phyloP scores from a whole-genome alignment of 2,329 filamentous ascomycete species.

The Diaporthe destruens region DNA sequence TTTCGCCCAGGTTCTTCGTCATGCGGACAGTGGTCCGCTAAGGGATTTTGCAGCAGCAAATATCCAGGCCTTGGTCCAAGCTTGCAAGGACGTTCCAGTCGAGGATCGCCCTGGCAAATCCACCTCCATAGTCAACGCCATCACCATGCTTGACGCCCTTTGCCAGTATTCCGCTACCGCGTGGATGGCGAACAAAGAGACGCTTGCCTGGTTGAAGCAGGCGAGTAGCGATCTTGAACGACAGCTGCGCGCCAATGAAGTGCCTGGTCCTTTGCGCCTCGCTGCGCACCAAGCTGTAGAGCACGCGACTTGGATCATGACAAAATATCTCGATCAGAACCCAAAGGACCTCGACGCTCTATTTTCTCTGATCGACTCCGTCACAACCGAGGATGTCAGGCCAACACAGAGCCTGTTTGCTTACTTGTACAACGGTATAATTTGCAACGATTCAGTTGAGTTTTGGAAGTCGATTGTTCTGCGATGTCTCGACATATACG shows the following conservation, averaged over 20 bases:
- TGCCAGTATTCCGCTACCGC: slow-evolving; percentile 74
- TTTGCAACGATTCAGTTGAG: slow-evolving; percentile 85
- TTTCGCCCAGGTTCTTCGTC: slow-evolving; percentile 85
- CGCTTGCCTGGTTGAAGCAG: slow-evolving; percentile 69
- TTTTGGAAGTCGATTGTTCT: slow-evolving; percentile 87
- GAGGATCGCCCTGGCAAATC: slow-evolving; percentile 78
- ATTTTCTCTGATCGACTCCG: slow-evolving; percentile 84
- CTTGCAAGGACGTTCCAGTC: slow-evolving; percentile 72
- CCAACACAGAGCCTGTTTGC: slow-evolving; percentile 79
- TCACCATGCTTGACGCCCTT: slow-evolving; percentile 86
- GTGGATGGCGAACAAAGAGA: slow-evolving; percentile 79
- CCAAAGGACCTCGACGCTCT: slow-evolving; percentile 85
- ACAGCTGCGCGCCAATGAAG: slow-evolving; percentile 76
- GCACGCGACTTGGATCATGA: slow-evolving; percentile 87
- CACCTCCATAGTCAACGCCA: slow-evolving; percentile 83
- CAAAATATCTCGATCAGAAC: slow-evolving; percentile 80
- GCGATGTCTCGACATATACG: slow-evolving; percentile 89
- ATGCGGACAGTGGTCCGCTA: slow-evolving; percentile 80
- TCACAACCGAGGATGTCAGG: slow-evolving; percentile 87
- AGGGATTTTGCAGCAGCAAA: slow-evolving; percentile 81
- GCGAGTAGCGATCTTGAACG: slow-evolving; percentile 84
- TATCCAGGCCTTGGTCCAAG: slow-evolving; percentile 77
- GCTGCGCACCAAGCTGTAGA: slow-evolving; percentile 91
- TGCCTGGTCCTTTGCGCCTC: slow-evolving; percentile 80
- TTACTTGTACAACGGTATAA: slow-evolving; percentile 88